Percentiles rank a stretch among this genome's conserved stretches.
Conservation (phyloP, 2,329 filamentous ascomycete genomes). For the Aureobasidium sp. region DNA sequence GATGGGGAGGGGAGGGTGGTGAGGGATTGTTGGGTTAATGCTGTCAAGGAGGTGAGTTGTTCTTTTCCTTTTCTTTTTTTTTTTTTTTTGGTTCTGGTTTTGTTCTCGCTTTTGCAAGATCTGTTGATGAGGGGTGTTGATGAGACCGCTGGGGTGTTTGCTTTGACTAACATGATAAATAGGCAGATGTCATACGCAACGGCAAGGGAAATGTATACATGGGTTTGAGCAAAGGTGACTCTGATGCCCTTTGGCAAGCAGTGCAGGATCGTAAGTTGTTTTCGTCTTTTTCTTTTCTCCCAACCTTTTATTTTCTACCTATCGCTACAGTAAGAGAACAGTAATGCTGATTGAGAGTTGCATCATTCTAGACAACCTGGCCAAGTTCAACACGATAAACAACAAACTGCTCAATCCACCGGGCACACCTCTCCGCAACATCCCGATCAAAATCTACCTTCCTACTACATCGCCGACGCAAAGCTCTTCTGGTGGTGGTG, state of each 20-base stretch:
- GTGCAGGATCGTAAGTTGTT: constrained; percentile 57
- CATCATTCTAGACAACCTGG: constrained; percentile 53
- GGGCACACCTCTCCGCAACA: constrained; percentile 63
- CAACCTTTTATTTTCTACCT: no score
- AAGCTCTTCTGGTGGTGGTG: constrained; percentile 26
- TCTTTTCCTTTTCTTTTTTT: no score
- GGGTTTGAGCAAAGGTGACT: constrained; percentile 76
- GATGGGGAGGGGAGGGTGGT: constrained; percentile 47
- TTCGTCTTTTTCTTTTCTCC: neutral
- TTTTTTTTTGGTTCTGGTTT: no score
- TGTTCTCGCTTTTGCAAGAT: neutral
- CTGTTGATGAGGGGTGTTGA: neutral
- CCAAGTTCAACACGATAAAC: constrained; percentile 64
- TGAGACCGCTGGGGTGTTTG: no score
- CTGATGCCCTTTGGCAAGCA: constrained; percentile 70
- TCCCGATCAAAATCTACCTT: constrained; percentile 85
- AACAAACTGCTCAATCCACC: constrained; percentile 64
- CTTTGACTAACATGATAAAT: constrained; percentile 13
- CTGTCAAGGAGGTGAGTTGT: constrained; percentile 54
- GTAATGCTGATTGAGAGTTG: neutral
- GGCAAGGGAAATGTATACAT: constrained; percentile 85
- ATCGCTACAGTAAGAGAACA: no score
- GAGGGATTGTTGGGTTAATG: constrained; percentile 60
- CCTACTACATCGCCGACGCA: constrained; percentile 40
- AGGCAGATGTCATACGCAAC: constrained; percentile 79